These are phyloP conservation scores for Podosphaera fusca DNA, from an alignment of 2,329 filamentous ascomycete species.

Conservation along the genomic window DNA sequence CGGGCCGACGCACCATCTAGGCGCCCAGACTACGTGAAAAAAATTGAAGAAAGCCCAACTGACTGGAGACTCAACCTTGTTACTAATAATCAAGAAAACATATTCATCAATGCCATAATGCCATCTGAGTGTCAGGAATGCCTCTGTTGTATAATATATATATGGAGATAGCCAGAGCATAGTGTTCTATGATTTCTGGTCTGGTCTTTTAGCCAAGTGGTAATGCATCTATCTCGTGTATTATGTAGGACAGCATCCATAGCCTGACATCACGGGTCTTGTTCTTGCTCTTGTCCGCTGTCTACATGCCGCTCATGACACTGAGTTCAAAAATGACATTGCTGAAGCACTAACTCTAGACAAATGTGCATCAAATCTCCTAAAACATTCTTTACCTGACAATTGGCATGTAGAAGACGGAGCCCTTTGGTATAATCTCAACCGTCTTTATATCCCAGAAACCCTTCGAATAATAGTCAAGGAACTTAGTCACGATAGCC, in stretches of 20 bases:
- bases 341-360: neutral
- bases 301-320: no score
- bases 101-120: neutral
- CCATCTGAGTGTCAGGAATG: no score
- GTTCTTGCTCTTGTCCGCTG: no score
- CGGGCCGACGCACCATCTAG: neutral
- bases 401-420: neutral
- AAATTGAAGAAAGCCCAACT: neutral
- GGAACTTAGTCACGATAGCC: slow-evolving; percentile 1
- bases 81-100: neutral
- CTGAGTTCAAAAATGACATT: neutral
- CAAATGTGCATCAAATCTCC: neutral
- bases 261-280: no score
- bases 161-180: no score
- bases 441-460: neutral
- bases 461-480: neutral
- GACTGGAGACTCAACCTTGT: neutral
- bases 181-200: no score
- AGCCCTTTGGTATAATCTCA: neutral
- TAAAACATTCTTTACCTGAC: neutral
- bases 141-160: no score
- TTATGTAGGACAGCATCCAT: no score
- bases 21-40: neutral
- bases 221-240: no score
- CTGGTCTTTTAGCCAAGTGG: no score